Percentiles rank a stretch among this genome's conserved stretches.
Conservation (phyloP, 306 rosid genomes). For the Lupinus albus region DNA sequence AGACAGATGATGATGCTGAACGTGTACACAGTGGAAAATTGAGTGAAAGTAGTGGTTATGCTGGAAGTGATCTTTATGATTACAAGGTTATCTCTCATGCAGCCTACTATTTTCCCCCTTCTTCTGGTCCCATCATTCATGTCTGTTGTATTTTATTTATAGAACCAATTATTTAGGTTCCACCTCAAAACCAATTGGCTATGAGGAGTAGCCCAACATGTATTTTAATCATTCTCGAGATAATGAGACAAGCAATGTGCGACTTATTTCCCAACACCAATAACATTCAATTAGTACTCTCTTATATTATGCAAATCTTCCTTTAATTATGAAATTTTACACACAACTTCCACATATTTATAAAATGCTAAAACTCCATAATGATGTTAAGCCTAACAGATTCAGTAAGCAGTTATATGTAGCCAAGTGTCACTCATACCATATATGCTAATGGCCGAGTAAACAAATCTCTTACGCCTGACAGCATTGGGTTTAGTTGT, state of each 20-base stretch:
- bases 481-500: constrained; percentile 1
- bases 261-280: no score
- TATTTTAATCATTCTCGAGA: no score
- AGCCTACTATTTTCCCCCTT: constrained; percentile 23
- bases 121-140: background rate
- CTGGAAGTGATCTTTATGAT: constrained; percentile 96
- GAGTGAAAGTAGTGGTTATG: constrained; percentile 98
- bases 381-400: background rate
- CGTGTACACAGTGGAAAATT: constrained; percentile 90
- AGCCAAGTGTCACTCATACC: background rate
- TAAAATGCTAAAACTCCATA: background rate
- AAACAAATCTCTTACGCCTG: background rate
- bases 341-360: background rate
- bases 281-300: background rate
- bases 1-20: constrained; percentile 87
- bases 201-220: no score
- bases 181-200: no score
- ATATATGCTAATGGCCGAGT: background rate
- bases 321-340: background rate
- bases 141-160: constrained; percentile 24
- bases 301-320: background rate
- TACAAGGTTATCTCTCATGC: constrained; percentile 67
- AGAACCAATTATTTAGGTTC: background rate
- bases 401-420: constrained; percentile 9
- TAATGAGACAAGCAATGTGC: no score